These are phyloP conservation scores for Botrytis aclada DNA, from an alignment of 2,329 filamentous ascomycete genomes.

Conservation along the genomic window DNA sequence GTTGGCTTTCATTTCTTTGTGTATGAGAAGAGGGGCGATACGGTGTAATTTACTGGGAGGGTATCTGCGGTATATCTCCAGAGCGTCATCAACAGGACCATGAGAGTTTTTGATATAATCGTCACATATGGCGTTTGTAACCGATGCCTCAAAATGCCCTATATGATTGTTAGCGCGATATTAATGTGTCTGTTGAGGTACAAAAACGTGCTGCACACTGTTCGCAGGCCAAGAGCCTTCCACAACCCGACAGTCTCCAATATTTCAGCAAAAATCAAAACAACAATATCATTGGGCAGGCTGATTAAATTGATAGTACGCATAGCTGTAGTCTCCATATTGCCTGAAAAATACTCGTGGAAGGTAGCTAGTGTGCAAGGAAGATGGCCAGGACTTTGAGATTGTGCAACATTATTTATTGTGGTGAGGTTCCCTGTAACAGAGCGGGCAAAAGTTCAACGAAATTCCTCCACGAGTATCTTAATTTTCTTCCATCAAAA, in stretches of 20 bases:
- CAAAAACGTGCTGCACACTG: background rate
- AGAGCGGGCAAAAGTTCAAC: no score
- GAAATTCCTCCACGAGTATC: no score
- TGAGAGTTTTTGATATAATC: background rate
- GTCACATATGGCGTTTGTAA: background rate
- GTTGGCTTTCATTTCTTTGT: background rate
- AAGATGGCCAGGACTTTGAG: no score
- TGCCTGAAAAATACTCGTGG: no score
- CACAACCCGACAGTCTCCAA: background rate
- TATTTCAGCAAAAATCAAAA: background rate
- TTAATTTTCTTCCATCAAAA: background rate
- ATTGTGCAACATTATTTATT: no score
- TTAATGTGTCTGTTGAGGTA: no score
- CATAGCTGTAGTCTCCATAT: background rate
- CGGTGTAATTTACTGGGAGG: background rate
- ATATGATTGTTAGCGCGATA: background rate
- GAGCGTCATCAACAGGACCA: background rate
- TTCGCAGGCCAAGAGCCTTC: conserved; percentile 2
- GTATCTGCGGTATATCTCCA: background rate
- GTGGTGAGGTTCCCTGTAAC: no score
- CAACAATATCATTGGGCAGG: background rate
- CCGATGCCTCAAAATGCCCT: background rate
- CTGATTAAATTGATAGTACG: background rate
- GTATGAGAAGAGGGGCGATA: background rate
- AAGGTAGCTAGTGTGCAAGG: no score